Evolutionary conservation across 1,284 basidiomycete species (phyloP).

Genomic region (Boletus sp.): DNA sequence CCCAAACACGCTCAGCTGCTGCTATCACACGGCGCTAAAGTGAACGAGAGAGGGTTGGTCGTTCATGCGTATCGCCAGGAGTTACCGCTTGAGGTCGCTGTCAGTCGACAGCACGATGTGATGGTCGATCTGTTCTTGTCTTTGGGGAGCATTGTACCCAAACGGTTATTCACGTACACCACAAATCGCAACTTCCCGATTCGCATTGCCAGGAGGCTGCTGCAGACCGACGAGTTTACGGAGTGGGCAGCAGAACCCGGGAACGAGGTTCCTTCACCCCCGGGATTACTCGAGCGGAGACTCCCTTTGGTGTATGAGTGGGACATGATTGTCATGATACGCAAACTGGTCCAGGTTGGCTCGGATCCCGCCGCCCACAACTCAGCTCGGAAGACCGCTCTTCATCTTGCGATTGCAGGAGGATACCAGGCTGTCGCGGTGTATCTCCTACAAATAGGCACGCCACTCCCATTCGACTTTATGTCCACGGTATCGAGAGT

Average conservation of each 20-base stretch:
- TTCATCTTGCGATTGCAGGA: constrained; percentile 2
- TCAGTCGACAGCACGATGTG: constrained; percentile 1
- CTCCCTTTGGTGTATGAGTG: constrained; percentile 1
- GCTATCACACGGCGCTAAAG: constrained; percentile 1
- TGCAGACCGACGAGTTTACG: constrained; percentile 7
- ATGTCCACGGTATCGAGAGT: not conserved
- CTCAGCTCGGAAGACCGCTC: not conserved
- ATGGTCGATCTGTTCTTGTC: constrained; percentile 1
- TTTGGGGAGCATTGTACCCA: not conserved
- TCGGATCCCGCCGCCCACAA: not conserved
- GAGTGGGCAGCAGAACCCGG: constrained; percentile 9
- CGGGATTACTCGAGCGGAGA: not conserved
- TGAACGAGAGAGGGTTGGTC: constrained; percentile 6
- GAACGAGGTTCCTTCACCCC: constrained; percentile 1
- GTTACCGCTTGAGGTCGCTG: constrained; percentile 7
- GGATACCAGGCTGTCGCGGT: not conserved
- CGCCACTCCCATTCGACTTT: not conserved
- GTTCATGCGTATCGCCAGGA: not conserved
- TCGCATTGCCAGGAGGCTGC: constrained; percentile 1
- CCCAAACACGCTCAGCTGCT: not conserved
- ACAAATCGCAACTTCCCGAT: not conserved
- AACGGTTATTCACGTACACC: not conserved
- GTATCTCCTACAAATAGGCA: constrained; percentile 1
- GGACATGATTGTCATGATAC: constrained; percentile 6
- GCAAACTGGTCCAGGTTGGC: constrained; percentile 5